phyloP scores from a whole-genome alignment of 1,139 yeast species.

The Geotrichum citri-aurantii region DNA sequence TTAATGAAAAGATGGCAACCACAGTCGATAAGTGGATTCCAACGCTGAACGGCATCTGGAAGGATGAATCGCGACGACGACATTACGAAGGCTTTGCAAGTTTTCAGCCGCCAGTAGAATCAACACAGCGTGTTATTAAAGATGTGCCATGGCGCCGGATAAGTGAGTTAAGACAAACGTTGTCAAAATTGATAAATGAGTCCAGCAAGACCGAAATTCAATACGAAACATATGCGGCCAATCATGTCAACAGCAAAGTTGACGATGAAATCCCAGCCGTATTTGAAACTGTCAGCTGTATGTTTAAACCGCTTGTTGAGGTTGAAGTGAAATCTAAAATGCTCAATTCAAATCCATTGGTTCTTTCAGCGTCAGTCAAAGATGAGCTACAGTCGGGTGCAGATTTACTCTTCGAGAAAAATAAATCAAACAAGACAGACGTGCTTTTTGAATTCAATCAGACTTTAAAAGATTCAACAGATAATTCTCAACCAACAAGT shows the following conservation, averaged over 20 bases:
- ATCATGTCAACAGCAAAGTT: neutral
- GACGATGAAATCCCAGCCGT: constrained; percentile 24
- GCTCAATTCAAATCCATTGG: neutral
- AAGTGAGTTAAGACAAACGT: constrained; percentile 35
- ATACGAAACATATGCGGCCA: constrained; percentile 2
- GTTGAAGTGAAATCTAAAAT: neutral
- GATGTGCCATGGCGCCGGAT: constrained; percentile 40
- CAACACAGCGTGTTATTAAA: constrained; percentile 6
- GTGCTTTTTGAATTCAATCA: neutral
- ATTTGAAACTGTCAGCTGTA: constrained; percentile 26
- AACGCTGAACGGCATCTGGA: constrained; percentile 48
- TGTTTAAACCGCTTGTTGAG: constrained; percentile 18
- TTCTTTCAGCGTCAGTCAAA: neutral
- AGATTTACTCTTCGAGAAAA: neutral
- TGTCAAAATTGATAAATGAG: constrained; percentile 29
- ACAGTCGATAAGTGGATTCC: constrained; percentile 12
- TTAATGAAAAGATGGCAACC: constrained; percentile 37
- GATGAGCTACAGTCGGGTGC: neutral
- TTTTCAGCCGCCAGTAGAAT: constrained; percentile 27
- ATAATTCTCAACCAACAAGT: neutral
- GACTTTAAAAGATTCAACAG: neutral
- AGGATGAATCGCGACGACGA: constrained; percentile 57
- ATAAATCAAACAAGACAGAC: neutral
- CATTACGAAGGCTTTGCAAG: constrained; percentile 37
- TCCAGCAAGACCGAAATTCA: neutral